Conservation (phyloP, 768 basidiomycete species). For the Suillus placidus region DNA sequence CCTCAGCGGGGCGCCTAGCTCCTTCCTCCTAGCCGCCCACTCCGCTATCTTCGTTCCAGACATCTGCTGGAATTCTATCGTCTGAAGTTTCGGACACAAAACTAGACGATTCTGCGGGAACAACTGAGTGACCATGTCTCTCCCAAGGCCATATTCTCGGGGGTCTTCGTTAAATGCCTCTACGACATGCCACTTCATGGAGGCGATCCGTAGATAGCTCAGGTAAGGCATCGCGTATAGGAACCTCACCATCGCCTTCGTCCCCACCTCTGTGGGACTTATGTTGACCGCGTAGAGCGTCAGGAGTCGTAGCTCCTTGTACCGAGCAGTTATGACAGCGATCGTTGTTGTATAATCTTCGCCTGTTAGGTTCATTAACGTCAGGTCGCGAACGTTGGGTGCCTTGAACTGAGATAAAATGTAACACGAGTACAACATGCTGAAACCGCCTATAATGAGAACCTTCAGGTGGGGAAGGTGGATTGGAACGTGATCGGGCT, state of each 20-base stretch:
- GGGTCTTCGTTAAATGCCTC: slow-evolving; percentile 51
- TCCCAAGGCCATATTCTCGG: slow-evolving; percentile 18
- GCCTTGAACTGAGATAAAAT: slow-evolving; percentile 53
- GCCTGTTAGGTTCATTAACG: slow-evolving; percentile 55
- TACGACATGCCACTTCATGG: slow-evolving; percentile 45
- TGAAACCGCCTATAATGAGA: slow-evolving; percentile 62
- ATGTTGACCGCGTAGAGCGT: slow-evolving; percentile 52
- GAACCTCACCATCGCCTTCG: slow-evolving; percentile 46
- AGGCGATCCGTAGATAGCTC: slow-evolving; percentile 51
- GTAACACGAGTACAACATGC: slow-evolving; percentile 48
- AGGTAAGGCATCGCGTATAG: slow-evolving; percentile 61
- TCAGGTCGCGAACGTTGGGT: slow-evolving; percentile 59
- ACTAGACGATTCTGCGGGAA: slow-evolving; percentile 18
- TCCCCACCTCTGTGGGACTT: slow-evolving; percentile 26
- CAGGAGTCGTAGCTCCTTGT: slow-evolving; percentile 56
- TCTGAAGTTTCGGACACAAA: slow-evolving; percentile 48
- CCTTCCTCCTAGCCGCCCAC: slow-evolving; percentile 41
- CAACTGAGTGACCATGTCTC: slow-evolving; percentile 11
- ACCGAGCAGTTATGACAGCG: slow-evolving; percentile 46
- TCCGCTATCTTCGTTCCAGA: slow-evolving; percentile 34
- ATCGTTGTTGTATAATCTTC: slow-evolving; percentile 56
- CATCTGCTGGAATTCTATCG: slow-evolving; percentile 49
- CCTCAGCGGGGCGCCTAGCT: slow-evolving; percentile 46
- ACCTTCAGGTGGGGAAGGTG: slow-evolving; percentile 51
- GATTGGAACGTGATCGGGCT: slow-evolving; percentile 41